phyloP scores from a whole-genome alignment of 345 rosid species.

The Turnera subulata region DNA sequence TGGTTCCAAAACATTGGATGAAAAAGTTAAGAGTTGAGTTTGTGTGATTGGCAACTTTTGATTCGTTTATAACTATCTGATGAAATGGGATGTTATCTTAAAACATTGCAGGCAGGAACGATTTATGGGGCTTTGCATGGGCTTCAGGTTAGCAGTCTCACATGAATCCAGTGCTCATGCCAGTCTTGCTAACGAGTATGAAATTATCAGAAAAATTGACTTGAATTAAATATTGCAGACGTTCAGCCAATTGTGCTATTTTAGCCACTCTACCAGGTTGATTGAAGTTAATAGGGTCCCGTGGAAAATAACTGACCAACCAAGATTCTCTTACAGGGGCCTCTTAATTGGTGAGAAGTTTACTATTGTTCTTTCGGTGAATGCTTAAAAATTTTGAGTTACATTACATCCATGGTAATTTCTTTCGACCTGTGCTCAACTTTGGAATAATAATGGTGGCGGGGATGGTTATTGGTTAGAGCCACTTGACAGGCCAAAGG shows the following conservation, averaged over 20 bases:
- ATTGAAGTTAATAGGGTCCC: conserved; percentile 53
- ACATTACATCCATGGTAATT: neutral
- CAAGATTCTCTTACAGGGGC: conserved; percentile 68
- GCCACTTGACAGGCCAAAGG: neutral
- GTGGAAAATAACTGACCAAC: conserved; percentile 58
- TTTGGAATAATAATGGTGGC: no score
- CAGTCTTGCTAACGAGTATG: neutral
- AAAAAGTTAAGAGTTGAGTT: neutral
- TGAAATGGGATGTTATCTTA: conserved; percentile 12
- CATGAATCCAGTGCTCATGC: conserved; percentile 2
- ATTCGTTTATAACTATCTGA: conserved; percentile 5
- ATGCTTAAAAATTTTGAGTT: neutral
- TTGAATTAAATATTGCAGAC: conserved; percentile 44
- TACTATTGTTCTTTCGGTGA: neutral
- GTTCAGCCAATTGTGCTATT: conserved; percentile 64
- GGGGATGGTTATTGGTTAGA: no score
- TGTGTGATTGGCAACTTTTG: neutral
- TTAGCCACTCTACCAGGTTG: conserved; percentile 38
- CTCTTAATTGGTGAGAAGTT: conserved; percentile 55
- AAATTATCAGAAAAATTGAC: conserved; percentile 2
- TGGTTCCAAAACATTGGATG: neutral
- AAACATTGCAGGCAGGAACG: conserved; percentile 47
- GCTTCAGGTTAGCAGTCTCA: conserved; percentile 46
- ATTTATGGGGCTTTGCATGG: conserved; percentile 77
- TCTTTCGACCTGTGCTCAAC: neutral